Conservation (phyloP, 345 rosid genomes). For the Reutealis trisperma region DNA sequence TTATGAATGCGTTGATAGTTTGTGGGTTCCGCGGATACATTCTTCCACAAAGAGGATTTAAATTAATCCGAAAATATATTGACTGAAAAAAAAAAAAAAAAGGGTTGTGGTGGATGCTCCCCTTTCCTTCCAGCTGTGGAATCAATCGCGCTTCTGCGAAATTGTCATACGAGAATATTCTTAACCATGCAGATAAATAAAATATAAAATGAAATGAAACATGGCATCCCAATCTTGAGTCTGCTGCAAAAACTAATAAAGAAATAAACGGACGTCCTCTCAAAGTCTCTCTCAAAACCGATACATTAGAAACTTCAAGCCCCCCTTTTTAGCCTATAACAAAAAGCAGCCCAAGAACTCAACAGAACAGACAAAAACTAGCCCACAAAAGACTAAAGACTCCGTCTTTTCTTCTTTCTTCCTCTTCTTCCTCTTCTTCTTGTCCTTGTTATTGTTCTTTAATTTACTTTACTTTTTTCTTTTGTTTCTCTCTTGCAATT, state of each 20-base stretch:
- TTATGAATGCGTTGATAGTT: too few relatives aligned
- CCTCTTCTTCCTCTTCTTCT: neutral
- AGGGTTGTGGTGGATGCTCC: too few relatives aligned
- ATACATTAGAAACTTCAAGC: slow-evolving; percentile 34
- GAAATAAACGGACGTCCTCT: slow-evolving; percentile 9
- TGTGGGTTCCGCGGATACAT: too few relatives aligned
- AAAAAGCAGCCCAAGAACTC: slow-evolving; percentile 24
- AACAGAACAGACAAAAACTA: slow-evolving; percentile 23
- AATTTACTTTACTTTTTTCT: neutral
- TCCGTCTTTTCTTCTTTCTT: too few relatives aligned
- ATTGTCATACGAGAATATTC: too few relatives aligned
- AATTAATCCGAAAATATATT: too few relatives aligned
- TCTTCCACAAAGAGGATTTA: too few relatives aligned
- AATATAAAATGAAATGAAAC: too few relatives aligned
- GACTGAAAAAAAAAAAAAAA: too few relatives aligned
- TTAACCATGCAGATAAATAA: too few relatives aligned
- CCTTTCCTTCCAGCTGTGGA: too few relatives aligned
- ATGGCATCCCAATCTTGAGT: neutral
- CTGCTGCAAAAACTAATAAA: neutral
- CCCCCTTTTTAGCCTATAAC: neutral
- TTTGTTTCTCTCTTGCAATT: neutral
- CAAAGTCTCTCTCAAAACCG: slow-evolving; percentile 31
- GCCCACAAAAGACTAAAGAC: neutral
- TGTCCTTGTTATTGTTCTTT: neutral
- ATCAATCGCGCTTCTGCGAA: too few relatives aligned